These are phyloP conservation scores for Cercospora citrullina DNA, from an alignment of 2,329 filamentous ascomycete genomes.

Conservation along the genomic window DNA sequence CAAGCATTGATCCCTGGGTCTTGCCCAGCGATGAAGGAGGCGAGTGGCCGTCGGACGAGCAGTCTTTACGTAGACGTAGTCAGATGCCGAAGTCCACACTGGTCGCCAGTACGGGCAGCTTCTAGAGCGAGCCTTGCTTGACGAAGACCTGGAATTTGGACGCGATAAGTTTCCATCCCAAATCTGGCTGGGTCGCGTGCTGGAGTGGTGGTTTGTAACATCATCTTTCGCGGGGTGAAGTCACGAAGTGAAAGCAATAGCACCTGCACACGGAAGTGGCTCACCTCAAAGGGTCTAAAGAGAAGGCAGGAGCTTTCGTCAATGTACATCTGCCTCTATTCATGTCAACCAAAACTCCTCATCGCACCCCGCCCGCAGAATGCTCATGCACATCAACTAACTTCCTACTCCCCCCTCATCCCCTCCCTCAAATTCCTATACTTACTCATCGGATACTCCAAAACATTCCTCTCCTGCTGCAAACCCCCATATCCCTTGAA, in stretches of 20 bases:
- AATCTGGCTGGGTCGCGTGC: too few species aligned
- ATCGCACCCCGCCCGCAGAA: neutral
- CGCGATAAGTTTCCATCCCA: too few species aligned
- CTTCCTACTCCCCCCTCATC: conserved; percentile 33
- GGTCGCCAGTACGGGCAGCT: too few species aligned
- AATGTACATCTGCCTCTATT: neutral
- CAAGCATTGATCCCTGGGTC: neutral
- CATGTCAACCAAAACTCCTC: neutral
- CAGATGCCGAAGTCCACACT: neutral
- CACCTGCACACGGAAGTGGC: neutral
- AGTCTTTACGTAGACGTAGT: too few species aligned
- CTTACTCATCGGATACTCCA: conserved; percentile 54
- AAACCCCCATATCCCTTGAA: conserved; percentile 42
- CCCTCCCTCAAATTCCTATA: conserved; percentile 54
- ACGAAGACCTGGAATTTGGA: too few species aligned
- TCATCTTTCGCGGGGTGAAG: neutral
- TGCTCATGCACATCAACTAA: neutral
- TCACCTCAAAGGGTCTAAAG: neutral
- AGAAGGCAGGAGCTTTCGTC: neutral
- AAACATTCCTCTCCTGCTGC: conserved; percentile 49
- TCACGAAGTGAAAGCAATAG: neutral
- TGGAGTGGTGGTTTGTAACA: too few species aligned
- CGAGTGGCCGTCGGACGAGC: too few species aligned
- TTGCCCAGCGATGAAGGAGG: too few species aligned
- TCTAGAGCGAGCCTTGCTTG: too few species aligned